phyloP scores from a whole-genome alignment of 345 rosid genomes.

The Clausena lansium region DNA sequence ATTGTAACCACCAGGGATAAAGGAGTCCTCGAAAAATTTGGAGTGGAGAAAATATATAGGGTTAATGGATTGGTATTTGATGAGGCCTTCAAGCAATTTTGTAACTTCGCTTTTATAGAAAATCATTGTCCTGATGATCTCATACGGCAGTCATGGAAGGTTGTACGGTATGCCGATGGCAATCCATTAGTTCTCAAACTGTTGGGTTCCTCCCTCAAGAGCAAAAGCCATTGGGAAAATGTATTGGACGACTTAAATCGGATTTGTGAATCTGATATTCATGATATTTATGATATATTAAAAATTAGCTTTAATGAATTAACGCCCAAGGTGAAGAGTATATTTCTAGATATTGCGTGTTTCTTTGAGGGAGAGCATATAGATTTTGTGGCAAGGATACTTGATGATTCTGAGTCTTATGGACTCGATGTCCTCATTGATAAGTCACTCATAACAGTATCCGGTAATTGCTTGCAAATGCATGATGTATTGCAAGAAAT shows the following conservation, averaged over 20 bases:
- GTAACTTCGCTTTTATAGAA: background rate
- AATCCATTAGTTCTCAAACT: constrained; percentile 14
- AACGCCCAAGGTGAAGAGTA: constrained; percentile 16
- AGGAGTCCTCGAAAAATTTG: background rate
- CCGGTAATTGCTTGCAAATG: constrained; percentile 23
- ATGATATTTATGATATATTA: background rate
- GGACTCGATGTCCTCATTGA: constrained; percentile 14
- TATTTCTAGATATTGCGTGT: constrained; percentile 50
- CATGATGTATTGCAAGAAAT: constrained; percentile 42
- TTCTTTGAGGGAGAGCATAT: constrained; percentile 29
- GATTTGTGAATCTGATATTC: background rate
- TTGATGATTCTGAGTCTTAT: background rate
- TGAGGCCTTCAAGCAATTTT: constrained; percentile 6
- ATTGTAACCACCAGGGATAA: background rate
- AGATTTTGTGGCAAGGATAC: constrained; percentile 16
- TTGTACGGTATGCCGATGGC: constrained; percentile 2
- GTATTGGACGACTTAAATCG: background rate
- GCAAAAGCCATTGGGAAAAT: background rate
- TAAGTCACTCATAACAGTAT: constrained; percentile 32
- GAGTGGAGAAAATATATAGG: background rate
- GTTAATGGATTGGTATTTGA: background rate
- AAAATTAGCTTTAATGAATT: constrained; percentile 20
- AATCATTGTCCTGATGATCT: background rate
- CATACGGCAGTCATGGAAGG: background rate
- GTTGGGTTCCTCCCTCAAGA: background rate